Evolutionary conservation across 106 monocot species (phyloP).

Genomic region (Dioscorea alata): DNA sequence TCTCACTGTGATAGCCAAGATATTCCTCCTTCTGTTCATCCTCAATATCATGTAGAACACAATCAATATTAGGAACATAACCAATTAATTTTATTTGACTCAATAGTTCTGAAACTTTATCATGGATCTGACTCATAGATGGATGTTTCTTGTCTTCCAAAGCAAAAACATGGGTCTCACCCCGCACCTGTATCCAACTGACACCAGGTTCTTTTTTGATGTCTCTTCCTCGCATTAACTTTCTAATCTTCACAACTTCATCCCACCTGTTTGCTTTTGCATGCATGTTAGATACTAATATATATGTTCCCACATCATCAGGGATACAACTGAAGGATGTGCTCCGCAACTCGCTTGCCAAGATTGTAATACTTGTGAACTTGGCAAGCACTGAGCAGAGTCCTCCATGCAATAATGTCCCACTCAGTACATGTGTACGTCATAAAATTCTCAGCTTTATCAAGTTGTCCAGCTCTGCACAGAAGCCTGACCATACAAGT

Average conservation of each 20-base stretch:
- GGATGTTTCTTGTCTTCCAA: slow-evolving; percentile 53
- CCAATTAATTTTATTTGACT: slow-evolving; percentile 39
- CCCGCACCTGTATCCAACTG: slow-evolving; percentile 64
- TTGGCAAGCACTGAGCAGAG: slow-evolving; percentile 49
- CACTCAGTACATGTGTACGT: slow-evolving; percentile 27
- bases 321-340: slow-evolving; percentile 45
- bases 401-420: slow-evolving; percentile 66
- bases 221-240: slow-evolving; percentile 46
- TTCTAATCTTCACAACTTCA: slow-evolving; percentile 40
- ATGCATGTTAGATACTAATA: slow-evolving; percentile 62
- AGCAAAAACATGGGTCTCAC: slow-evolving; percentile 50
- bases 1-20: slow-evolving; percentile 55
- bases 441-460: slow-evolving; percentile 55
- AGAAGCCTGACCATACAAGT: slow-evolving; percentile 65
- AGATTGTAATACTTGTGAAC: slow-evolving; percentile 39
- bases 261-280: slow-evolving; percentile 62
- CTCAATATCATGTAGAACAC: slow-evolving; percentile 50
- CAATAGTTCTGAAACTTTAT: slow-evolving; percentile 34
- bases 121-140: slow-evolving; percentile 21
- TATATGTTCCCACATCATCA: slow-evolving; percentile 59
- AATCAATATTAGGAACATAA: slow-evolving; percentile 33
- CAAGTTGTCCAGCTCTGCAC: slow-evolving; percentile 40
- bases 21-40: slow-evolving; percentile 52
- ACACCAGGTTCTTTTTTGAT: slow-evolving; percentile 74
- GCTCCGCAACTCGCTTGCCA: slow-evolving; percentile 39